Percentiles rank a stretch among this genome's conserved stretches.
These are phyloP conservation scores for Boletus rubropictus DNA, from an alignment of 768 basidiomycete genomes.

Conservation along the genomic window DNA sequence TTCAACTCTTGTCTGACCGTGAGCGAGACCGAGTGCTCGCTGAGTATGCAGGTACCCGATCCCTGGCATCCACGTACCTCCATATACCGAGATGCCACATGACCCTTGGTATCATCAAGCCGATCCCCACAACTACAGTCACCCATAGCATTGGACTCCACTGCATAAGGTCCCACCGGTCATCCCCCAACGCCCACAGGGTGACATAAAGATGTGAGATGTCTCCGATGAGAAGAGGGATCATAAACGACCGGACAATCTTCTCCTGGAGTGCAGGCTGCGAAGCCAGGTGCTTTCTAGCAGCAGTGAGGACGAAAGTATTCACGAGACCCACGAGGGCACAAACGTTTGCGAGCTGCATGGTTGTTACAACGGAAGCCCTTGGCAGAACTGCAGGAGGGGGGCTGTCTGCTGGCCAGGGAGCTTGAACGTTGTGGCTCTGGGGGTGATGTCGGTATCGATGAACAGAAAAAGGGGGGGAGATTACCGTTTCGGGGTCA, in stretches of 20 bases:
- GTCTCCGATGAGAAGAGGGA: conserved; percentile 67
- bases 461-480: not conserved
- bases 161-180: conserved; percentile 50
- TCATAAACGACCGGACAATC: conserved; percentile 56
- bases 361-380: conserved; percentile 62
- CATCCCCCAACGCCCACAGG: conserved; percentile 70
- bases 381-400: conserved; percentile 48
- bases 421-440: conserved; percentile 72
- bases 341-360: conserved; percentile 76
- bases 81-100: conserved; percentile 74
- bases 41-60: conserved; percentile 30
- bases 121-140: conserved; percentile 57
- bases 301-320: conserved; percentile 56
- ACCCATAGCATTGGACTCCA: conserved; percentile 72
- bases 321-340: conserved; percentile 69
- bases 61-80: conserved; percentile 63
- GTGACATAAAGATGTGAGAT: conserved; percentile 61
- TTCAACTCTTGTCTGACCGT: conserved; percentile 12
- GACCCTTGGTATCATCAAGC: conserved; percentile 61
- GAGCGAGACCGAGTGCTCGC: not conserved
- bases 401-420: conserved; percentile 49
- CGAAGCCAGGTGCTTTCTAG: conserved; percentile 51
- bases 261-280: conserved; percentile 68
- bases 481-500: conserved; percentile 57
- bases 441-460: conserved; percentile 24